Evolutionary conservation across 78 protist genomes (phyloP).

Genomic region (Dictyostelium firmibasis): DNA sequence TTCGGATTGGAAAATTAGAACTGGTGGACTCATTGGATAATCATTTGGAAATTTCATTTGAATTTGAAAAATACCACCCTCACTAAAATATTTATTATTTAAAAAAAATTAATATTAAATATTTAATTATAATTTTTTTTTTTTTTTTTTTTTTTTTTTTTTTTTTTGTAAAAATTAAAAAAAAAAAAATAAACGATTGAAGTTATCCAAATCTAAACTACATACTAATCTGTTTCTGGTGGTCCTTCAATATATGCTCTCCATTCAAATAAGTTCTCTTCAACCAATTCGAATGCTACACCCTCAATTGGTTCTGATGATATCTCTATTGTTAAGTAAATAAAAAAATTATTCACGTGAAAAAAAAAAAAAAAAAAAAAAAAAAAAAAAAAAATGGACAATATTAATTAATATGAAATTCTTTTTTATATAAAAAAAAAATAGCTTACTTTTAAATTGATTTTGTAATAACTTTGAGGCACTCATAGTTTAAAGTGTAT

Average conservation of each 20-base stretch:
- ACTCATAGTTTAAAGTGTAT: background rate
- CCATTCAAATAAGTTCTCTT: conserved; percentile 64
- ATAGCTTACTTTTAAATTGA: conserved; percentile 33
- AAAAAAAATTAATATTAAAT: background rate
- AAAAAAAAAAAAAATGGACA: too few relatives aligned
- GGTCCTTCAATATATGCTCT: conserved; percentile 77
- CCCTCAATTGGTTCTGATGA: conserved; percentile 74
- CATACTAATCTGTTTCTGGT: conserved; percentile 71
- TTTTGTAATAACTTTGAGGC: conserved; percentile 30
- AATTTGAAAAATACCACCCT: conserved; percentile 79
- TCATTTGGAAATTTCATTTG: conserved; percentile 83
- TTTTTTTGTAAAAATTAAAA: too few relatives aligned
- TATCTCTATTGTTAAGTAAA: conserved; percentile 4
- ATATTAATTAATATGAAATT: background rate
- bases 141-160: too few relatives aligned
- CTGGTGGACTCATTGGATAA: conserved; percentile 91
- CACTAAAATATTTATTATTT: too few relatives aligned
- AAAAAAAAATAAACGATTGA: too few relatives aligned
- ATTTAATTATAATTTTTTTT: background rate
- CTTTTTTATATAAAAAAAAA: background rate
- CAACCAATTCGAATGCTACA: conserved; percentile 26
- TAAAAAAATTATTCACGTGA: too few relatives aligned
- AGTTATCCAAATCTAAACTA: background rate
- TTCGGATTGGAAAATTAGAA: conserved; percentile 71
- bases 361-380: too few relatives aligned